Percentiles rank a stretch among this genome's conserved stretches.
Evolutionary conservation across 345 rosid species (phyloP).

Genomic region (Chamaenerion angustifolium): DNA sequence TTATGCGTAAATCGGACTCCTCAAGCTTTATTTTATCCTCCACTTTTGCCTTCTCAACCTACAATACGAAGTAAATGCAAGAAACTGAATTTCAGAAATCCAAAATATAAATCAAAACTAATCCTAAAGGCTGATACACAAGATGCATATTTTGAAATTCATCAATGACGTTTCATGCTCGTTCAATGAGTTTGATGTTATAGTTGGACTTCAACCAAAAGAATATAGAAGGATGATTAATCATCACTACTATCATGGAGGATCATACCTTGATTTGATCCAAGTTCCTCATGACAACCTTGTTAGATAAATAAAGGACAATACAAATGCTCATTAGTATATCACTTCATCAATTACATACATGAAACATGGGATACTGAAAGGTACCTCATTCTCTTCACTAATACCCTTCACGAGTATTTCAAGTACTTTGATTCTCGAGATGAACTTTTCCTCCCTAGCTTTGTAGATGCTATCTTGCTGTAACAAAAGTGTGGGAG

Average conservation of each 20-base stretch:
- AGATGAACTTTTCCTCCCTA: slow-evolving; percentile 65
- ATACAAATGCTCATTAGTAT: not conserved
- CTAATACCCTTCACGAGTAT: slow-evolving; percentile 58
- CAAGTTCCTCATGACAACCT: slow-evolving; percentile 35
- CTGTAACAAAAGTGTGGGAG: slow-evolving; percentile 31
- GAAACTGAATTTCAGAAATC: too few species aligned
- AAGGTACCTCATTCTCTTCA: slow-evolving; percentile 64
- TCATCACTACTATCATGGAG: not conserved
- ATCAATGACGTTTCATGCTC: not conserved
- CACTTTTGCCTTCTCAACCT: slow-evolving; percentile 57
- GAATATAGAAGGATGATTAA: too few species aligned
- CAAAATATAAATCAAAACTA: not conserved
- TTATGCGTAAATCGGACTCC: slow-evolving; percentile 37
- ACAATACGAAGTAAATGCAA: slow-evolving; percentile 10
- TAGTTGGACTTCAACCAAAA: not conserved
- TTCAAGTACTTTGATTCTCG: slow-evolving; percentile 61
- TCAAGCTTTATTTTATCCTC: slow-evolving; percentile 60
- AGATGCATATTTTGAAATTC: not conserved
- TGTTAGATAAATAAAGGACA: slow-evolving; percentile 5
- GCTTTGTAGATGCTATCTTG: slow-evolving; percentile 53
- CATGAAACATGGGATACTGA: slow-evolving; percentile 2
- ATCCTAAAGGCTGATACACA: not conserved
- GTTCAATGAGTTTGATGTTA: not conserved
- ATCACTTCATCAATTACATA: slow-evolving; percentile 1
- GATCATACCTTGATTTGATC: slow-evolving; percentile 16